These are phyloP conservation scores for Sordariomycetes sp. DNA, from an alignment of 2,329 filamentous ascomycete genomes.

Conservation along the genomic window DNA sequence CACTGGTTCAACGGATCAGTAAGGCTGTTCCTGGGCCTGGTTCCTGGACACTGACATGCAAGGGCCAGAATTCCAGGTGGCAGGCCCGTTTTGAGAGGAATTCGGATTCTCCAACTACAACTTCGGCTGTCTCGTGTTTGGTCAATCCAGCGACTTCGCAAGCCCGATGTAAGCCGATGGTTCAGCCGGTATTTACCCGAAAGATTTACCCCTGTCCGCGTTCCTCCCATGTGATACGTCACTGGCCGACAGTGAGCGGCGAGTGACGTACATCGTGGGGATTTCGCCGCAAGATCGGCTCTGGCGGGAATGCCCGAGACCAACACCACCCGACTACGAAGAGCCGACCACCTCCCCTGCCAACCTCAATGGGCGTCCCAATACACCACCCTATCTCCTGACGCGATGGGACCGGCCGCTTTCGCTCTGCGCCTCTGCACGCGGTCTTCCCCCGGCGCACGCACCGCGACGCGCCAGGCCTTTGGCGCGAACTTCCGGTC, in stretches of 20 bases:
- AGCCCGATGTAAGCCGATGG: background rate
- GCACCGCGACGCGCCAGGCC: background rate
- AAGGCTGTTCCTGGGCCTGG: no score
- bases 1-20: no score
- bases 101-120: no score
- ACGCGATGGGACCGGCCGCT: slow-evolving; percentile 3
- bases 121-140: no score
- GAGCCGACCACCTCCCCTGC: background rate
- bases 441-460: background rate
- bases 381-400: background rate
- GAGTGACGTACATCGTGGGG: background rate
- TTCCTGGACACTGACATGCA: no score
- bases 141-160: no score
- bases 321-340: background rate
- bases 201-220: background rate
- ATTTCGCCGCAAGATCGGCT: background rate
- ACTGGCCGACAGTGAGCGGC: background rate
- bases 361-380: background rate
- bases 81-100: no score
- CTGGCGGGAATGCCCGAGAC: background rate
- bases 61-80: no score
- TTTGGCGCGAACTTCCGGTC: background rate
- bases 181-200: background rate
- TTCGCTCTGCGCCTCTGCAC: background rate
- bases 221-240: background rate